These are phyloP conservation scores for Cucumis cinereus DNA, from an alignment of 306 rosid species.

Conservation along the genomic window DNA sequence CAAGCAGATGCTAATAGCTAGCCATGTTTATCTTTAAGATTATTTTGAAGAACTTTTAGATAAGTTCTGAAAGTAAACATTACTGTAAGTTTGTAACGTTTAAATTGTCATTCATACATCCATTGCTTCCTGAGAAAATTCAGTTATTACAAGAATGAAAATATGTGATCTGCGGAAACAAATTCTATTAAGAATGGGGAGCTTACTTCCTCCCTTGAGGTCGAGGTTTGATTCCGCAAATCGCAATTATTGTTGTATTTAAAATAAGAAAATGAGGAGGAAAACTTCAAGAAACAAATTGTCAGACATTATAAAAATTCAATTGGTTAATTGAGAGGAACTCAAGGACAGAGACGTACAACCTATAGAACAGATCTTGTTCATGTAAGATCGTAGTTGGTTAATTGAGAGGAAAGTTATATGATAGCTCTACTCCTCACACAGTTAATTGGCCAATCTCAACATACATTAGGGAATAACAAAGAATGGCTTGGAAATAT, in stretches of 20 bases:
- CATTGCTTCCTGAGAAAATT: not conserved
- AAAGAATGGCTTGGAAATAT: not conserved
- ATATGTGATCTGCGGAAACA: not conserved
- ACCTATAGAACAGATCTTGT: too few species aligned
- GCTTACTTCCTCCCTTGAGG: too few species aligned
- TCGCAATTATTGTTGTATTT: too few species aligned
- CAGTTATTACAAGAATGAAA: not conserved
- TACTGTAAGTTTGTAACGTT: not conserved
- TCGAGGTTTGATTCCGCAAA: too few species aligned
- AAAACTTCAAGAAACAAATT: not conserved
- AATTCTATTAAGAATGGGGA: not conserved
- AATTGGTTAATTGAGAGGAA: not conserved
- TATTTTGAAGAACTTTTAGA: not conserved
- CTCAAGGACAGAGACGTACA: too few species aligned
- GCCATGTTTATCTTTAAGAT: not conserved
- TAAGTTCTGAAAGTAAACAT: not conserved
- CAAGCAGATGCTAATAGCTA: not conserved
- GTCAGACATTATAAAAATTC: not conserved
- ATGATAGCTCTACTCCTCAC: not conserved
- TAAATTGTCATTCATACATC: not conserved
- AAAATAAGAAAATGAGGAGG: not conserved
- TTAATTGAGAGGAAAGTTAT: not conserved
- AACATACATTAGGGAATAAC: not conserved
- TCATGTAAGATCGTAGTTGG: too few species aligned
- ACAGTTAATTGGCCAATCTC: not conserved